A percentile compares a stretch with the other conserved stretches of the same genome.
These are phyloP conservation scores for Straminergon stramineum DNA, from an alignment of 225 moss, liverwort and hornwort genomes.

Conservation along the genomic window DNA sequence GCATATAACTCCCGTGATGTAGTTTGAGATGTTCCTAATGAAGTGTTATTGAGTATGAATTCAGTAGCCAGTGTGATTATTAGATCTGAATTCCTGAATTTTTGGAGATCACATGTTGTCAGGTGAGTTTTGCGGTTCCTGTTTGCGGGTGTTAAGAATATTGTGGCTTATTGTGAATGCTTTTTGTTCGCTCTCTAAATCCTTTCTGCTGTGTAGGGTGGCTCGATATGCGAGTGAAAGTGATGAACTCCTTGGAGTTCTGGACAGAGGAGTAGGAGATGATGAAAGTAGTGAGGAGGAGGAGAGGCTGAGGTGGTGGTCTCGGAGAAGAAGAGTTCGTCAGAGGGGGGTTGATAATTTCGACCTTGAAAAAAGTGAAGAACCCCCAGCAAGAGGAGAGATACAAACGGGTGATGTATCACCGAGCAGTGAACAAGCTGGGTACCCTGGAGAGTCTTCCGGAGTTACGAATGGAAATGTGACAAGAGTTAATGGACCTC, in stretches of 20 bases:
- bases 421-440: conserved; percentile 25
- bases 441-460: conserved; percentile 52
- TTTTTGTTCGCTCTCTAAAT: background rate
- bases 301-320: conserved; percentile 69
- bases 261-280: conserved; percentile 44
- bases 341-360: conserved; percentile 20
- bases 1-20: background rate
- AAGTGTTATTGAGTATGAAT: background rate
- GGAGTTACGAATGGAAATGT: conserved; percentile 16
- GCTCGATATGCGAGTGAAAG: conserved; percentile 35
- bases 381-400: conserved; percentile 18
- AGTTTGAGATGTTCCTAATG: background rate
- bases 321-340: conserved; percentile 32
- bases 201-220: conserved; percentile 10
- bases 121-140: background rate
- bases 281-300: conserved; percentile 90
- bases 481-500: conserved; percentile 26
- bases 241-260: conserved; percentile 38
- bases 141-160: background rate
- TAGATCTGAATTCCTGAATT: background rate
- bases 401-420: conserved; percentile 18
- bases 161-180: background rate
- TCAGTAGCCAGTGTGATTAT: background rate
- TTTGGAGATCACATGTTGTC: background rate
- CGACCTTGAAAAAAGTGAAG: conserved; percentile 29